phyloP scores from a whole-genome alignment of 2,329 filamentous ascomycete genomes.

The Penicillium brasilianum region DNA sequence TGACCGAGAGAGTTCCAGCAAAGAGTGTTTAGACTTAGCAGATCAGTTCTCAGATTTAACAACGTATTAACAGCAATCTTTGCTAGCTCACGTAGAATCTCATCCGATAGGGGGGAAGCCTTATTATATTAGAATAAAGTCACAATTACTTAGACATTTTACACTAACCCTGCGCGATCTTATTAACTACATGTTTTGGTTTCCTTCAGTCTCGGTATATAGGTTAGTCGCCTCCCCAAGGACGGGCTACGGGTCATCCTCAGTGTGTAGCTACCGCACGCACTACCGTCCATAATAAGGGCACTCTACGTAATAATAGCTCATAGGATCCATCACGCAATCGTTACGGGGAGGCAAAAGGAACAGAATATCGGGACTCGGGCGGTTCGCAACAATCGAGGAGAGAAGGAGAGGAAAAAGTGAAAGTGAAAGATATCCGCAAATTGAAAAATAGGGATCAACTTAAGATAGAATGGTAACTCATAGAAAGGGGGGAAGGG shows the following conservation, averaged over 20 bases:
- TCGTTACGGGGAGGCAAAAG: background rate
- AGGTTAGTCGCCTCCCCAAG: background rate
- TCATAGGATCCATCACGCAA: background rate
- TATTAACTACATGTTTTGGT: background rate
- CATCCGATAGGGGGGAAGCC: background rate
- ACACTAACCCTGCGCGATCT: background rate
- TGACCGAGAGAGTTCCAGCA: background rate
- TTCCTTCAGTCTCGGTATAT: background rate
- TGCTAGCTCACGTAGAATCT: background rate
- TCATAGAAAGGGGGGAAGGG: background rate
- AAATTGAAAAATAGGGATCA: background rate
- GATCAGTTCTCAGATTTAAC: background rate
- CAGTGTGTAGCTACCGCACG: background rate
- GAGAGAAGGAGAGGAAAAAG: background rate
- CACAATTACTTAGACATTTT: background rate
- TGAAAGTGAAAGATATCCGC: background rate
- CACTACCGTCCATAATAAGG: background rate
- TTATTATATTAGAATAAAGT: background rate
- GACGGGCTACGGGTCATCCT: background rate
- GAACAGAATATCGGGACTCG: background rate
- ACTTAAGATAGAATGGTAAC: background rate
- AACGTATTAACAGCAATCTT: background rate
- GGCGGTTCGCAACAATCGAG: background rate
- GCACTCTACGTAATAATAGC: background rate
- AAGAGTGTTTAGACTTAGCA: background rate